These are phyloP conservation scores for Neonectria faginata DNA, from an alignment of 2,329 filamentous ascomycete species.

Conservation along the genomic window DNA sequence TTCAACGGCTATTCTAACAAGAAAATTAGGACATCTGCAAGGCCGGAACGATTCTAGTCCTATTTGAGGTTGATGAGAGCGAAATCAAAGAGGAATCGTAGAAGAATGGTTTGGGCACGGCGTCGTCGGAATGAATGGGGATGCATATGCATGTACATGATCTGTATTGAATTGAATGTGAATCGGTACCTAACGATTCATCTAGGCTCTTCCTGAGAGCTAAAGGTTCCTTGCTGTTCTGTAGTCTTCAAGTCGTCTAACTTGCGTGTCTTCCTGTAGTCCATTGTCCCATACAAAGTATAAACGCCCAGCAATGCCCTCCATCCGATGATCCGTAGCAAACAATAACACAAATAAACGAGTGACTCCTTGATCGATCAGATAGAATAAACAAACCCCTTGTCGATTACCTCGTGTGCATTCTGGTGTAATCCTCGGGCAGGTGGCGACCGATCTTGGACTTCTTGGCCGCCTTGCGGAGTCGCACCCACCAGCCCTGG, in stretches of 20 bases:
- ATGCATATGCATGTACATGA: slow-evolving; percentile 31
- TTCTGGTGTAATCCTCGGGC: slow-evolving; percentile 49
- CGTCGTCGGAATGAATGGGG: slow-evolving; percentile 29
- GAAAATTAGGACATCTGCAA: slow-evolving; percentile 77
- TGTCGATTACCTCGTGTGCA: slow-evolving; percentile 46
- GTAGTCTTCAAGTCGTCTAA: slow-evolving; percentile 3
- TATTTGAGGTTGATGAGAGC: slow-evolving; percentile 77
- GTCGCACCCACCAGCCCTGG: slow-evolving; percentile 51
- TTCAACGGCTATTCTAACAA: not conserved
- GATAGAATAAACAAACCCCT: slow-evolving; percentile 1
- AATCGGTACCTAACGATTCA: slow-evolving; percentile 2
- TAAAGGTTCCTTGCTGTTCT: slow-evolving; percentile 15
- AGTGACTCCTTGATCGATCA: not conserved
- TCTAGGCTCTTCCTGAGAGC: not conserved
- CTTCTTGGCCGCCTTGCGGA: slow-evolving; percentile 51
- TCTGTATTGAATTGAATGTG: slow-evolving; percentile 28
- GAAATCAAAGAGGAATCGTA: slow-evolving; percentile 46
- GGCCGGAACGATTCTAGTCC: slow-evolving; percentile 78
- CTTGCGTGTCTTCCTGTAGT: slow-evolving; percentile 18
- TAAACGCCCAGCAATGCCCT: slow-evolving; percentile 29
- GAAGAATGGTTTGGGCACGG: slow-evolving; percentile 29
- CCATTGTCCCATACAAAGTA: not conserved
- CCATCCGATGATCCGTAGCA: slow-evolving; percentile 10
- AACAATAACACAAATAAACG: slow-evolving; percentile 13
- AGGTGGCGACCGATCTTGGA: slow-evolving; percentile 51